phyloP scores from a whole-genome alignment of 23 red algal genomes.

The Agarophyton chilense region DNA sequence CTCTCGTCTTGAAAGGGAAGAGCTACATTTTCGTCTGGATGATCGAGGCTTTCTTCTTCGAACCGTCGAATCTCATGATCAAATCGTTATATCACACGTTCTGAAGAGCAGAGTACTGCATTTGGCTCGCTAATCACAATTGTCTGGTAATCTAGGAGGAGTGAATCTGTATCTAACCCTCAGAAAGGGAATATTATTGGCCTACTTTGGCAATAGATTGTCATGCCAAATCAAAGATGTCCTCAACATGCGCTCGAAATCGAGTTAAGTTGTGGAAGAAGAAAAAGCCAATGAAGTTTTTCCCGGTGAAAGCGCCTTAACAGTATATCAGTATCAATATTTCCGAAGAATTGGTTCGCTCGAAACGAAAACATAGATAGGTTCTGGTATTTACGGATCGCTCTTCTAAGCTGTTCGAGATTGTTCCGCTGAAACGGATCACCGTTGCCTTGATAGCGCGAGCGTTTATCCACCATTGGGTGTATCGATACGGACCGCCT shows the following conservation, averaged over 20 bases:
- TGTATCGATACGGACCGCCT: conserved; percentile 1
- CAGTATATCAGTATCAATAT: too few species aligned
- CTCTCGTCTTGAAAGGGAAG: background rate
- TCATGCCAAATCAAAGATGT: background rate
- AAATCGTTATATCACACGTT: too few species aligned
- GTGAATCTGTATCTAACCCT: background rate
- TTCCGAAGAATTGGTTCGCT: background rate
- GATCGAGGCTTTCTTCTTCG: background rate
- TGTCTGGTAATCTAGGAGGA: conserved; percentile 19
- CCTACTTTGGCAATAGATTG: too few species aligned
- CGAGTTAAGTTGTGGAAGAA: background rate
- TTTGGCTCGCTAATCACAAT: too few species aligned
- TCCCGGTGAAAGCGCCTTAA: conserved; percentile 19
- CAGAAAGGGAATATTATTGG: too few species aligned
- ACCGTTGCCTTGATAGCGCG: background rate
- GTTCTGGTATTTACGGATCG: conserved; percentile 41
- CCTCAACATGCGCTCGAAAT: background rate
- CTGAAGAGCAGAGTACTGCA: too few species aligned
- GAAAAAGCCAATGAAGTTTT: background rate
- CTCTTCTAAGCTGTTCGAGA: conserved; percentile 22
- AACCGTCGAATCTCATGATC: background rate
- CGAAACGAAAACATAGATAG: background rate
- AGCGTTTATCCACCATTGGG: background rate
- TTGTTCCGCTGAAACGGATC: conserved; percentile 20
- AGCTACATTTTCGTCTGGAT: background rate